Percentiles rank a stretch among this genome's conserved stretches.
phyloP scores from a whole-genome alignment of 2,329 filamentous ascomycete genomes.

The Alternaria tenuissima region DNA sequence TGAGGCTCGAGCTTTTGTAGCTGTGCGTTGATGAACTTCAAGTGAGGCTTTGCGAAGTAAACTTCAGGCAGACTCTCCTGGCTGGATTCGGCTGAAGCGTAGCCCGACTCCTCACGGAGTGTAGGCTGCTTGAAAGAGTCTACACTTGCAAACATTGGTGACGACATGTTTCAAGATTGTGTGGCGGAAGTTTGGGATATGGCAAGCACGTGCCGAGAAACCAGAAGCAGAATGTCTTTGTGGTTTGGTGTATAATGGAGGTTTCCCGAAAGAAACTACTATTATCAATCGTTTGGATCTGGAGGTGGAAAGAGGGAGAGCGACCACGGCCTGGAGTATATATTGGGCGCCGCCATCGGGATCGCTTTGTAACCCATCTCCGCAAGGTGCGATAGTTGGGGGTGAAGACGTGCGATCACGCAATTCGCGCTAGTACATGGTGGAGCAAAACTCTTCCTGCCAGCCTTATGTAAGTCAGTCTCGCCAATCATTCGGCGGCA shows the following conservation, averaged over 20 bases:
- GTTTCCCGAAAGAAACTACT: constrained; percentile 29
- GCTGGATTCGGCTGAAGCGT: constrained; percentile 74
- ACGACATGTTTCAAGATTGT: constrained; percentile 36
- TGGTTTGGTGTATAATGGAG: constrained; percentile 20
- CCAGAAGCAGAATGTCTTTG: constrained; percentile 16
- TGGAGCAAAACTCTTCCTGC: constrained; percentile 32
- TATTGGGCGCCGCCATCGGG: constrained; percentile 40
- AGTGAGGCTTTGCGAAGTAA: constrained; percentile 84
- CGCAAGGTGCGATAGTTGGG: constrained; percentile 38
- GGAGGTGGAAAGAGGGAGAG: constrained; percentile 27
- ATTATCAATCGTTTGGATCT: constrained; percentile 31
- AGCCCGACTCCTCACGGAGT: constrained; percentile 76
- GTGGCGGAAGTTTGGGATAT: constrained; percentile 11
- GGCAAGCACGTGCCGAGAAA: constrained; percentile 32
- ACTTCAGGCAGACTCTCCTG: constrained; percentile 74
- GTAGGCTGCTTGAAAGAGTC: constrained; percentile 39
- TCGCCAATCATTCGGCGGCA: constrained; percentile 31
- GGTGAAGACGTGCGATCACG: constrained; percentile 46
- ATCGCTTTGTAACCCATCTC: constrained; percentile 42
- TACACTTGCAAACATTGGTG: constrained; percentile 32
- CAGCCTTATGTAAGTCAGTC: constrained; percentile 29
- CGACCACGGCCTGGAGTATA: constrained; percentile 34
- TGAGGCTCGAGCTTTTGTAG: constrained; percentile 86
- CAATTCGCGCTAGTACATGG: constrained; percentile 42
- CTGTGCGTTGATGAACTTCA: constrained; percentile 90